Base-by-base conservation (phyloP, 345 rosid species). In the Arabis hirsuta region DNA sequence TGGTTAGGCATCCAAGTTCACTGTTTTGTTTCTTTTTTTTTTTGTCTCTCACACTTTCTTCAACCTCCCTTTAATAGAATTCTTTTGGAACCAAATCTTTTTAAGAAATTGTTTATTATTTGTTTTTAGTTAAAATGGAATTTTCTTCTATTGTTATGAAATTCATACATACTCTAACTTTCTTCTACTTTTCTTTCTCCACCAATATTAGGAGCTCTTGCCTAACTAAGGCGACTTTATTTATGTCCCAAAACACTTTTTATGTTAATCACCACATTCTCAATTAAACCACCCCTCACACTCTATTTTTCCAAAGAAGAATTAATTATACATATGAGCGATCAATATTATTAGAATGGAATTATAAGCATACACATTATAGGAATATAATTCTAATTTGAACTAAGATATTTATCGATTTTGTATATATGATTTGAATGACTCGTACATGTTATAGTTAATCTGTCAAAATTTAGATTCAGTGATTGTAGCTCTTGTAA, bases 1-100 rank as follows among this genome's bases (percentile, higher is more conserved):
- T 67, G 81, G 81, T 78, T 73, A 78, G 81, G 81, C 74, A 73
- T 61, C 38, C 58, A 77, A 66, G 55, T 77, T 71, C 77, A 66
- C 24, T 65, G 54, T 71, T 64, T 64, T 64, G 76, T 65, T 64
- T 76, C 67, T 62, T 57, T 56, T 57, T 63, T 63, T 65, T 16
- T 16, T 16, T 16, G 16, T 51, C 66, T 64, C 59, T 55, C 32
- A 47, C 41, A 62, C 52, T 46, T 69, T 62, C 65, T 38, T 45
- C 67, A 46, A 56, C 29, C 73, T 67, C 39, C 36, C 55, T 61
- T 77, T 76, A 48, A 27, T 48, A 34, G 7, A 58, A 61, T 75
- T 53, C 78, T 68, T 61, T 61, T 62, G 42, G 51, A 60, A 55
- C 55, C 78, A 38, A 29, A 52, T 60, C 11, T 36, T 72, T 65